These are phyloP conservation scores for Arthrobotrys pseudoclavata DNA, from an alignment of 2,329 filamentous ascomycete species.

Conservation along the genomic window DNA sequence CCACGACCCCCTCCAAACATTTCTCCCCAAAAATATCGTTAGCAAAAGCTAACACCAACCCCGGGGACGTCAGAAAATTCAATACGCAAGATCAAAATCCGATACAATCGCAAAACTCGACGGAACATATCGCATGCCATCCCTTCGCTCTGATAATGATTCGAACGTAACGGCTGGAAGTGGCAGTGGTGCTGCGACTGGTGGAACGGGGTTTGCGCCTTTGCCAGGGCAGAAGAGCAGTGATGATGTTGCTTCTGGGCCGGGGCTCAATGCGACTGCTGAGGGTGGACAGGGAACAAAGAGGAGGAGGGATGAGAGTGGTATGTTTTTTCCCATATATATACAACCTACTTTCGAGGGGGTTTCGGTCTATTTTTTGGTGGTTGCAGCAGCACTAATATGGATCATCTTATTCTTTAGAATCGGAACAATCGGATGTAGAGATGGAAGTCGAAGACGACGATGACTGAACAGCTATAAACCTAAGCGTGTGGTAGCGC, in stretches of 20 bases:
- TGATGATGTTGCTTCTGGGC: constrained; percentile 60
- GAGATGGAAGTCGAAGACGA: constrained; percentile 64
- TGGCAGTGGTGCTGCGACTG: constrained; percentile 59
- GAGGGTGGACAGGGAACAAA: constrained; percentile 60
- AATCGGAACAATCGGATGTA: constrained; percentile 60
- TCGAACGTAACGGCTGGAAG: constrained; percentile 60
- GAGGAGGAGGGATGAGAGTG: constrained; percentile 62
- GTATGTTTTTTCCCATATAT: constrained; percentile 54
- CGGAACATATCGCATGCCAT: constrained; percentile 80
- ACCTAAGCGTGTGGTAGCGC: neutral
- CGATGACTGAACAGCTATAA: constrained; percentile 58
- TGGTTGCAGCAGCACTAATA: neutral
- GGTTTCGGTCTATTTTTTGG: neutral
- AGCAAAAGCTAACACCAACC: constrained; percentile 46
- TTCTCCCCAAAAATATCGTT: neutral
- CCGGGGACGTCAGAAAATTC: constrained; percentile 77
- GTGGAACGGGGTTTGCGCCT: constrained; percentile 65
- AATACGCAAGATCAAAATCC: constrained; percentile 91
- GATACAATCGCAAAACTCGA: constrained; percentile 91
- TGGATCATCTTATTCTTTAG: constrained; percentile 3
- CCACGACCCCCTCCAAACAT: neutral
- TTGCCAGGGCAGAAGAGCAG: constrained; percentile 65
- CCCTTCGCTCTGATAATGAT: constrained; percentile 31
- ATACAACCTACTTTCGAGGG: neutral
- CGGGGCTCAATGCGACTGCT: constrained; percentile 30